Percentiles rank a stretch among this genome's conserved stretches.
phyloP scores from a whole-genome alignment of 2,329 filamentous ascomycete genomes.

The Colletotrichum gigasporum region DNA sequence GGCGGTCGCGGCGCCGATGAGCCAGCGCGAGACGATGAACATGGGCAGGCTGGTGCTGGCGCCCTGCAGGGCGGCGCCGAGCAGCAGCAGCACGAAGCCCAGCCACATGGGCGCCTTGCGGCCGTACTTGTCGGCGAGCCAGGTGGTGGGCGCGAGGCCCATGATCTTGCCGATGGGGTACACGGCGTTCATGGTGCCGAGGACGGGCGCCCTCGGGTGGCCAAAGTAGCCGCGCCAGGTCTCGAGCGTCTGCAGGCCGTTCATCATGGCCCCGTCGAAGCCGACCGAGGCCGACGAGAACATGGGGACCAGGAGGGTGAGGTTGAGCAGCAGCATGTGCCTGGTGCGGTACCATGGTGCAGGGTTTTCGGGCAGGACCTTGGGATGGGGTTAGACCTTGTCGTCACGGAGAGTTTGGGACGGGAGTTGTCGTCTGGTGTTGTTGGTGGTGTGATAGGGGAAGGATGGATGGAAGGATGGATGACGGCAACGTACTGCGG shows the following conservation, averaged over 20 bases:
- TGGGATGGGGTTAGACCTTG: conserved; percentile 1
- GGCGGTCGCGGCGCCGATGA: conserved; percentile 44
- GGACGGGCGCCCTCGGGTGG: conserved; percentile 4
- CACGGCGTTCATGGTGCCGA: conserved; percentile 30
- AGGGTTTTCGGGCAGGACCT: conserved; percentile 51
- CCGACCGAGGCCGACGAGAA: conserved; percentile 52
- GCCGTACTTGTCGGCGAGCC: conserved; percentile 47
- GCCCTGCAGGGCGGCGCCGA: conserved; percentile 42
- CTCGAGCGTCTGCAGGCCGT: conserved; percentile 48
- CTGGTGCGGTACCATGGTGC: conserved; percentile 52
- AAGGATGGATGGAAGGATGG: background rate
- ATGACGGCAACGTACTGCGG: conserved; percentile 6
- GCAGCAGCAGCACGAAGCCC: conserved; percentile 42
- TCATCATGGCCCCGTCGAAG: conserved; percentile 46
- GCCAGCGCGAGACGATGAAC: conserved; percentile 45
- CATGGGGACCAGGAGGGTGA: conserved; percentile 53
- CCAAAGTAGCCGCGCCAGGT: conserved; percentile 49
- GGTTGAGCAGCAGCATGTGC: conserved; percentile 54
- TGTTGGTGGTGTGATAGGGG: background rate
- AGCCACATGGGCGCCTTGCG: conserved; percentile 43
- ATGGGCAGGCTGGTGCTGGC: conserved; percentile 35
- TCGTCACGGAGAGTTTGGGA: background rate
- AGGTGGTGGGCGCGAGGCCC: conserved; percentile 8
- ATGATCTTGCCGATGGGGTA: conserved; percentile 29
- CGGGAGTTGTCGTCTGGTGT: background rate